Base-by-base conservation (phyloP, 2,329 filamentous ascomycete species). In the Claviceps lovelessii region DNA sequence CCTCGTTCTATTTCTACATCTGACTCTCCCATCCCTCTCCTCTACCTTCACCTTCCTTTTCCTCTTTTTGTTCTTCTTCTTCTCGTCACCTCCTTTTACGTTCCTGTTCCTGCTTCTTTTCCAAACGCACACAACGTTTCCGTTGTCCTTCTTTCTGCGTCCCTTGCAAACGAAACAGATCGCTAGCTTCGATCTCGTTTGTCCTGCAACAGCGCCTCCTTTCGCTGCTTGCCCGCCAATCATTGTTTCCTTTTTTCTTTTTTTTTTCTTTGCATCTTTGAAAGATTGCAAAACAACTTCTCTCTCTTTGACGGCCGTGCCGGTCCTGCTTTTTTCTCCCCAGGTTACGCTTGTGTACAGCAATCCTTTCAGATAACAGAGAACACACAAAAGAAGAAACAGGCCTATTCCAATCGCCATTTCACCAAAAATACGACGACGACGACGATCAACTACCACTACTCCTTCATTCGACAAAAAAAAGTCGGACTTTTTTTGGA, bases 251-350 rank as follows among this genome's bases (percentile, higher is more conserved):
- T 3, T 3, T 65, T 67, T 62, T 67, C 44, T 41, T 41, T 56
- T 23, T 23, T 23, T 23, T 23, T 23, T 23, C 3, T 23, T 23
- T 23, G 72, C 69, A 71, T 77, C 75, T 77, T 78, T 76, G 75
- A 78, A 62, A 78, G 75, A 76, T 69, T 58, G 69, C 70, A n/a
- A 15, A 28, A 29, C 23, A 33, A 52, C 7, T 13, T 29, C 48
- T n/a, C 58, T 61, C 60, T 65, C 58, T 65, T 61, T 63, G 53
- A 61, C 67, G 66, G 68, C 68, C 62, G 68, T 64, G 69, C 67
- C 69, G 65, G 60, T 29, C 35, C 37, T 31, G 10, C 8, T 49
- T 44, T 23, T 10, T 3, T 23, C 23, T 23, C 23, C 3, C 23
- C 23, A 44, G 48, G 45, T 49, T 17, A 50, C 55, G 52, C 39